Evolutionary conservation across 495 filamentous ascomycete species (phyloP), one percentile per base, ranked within the genome.

Genomic region (Aspergillus coremiiformis): DNA sequence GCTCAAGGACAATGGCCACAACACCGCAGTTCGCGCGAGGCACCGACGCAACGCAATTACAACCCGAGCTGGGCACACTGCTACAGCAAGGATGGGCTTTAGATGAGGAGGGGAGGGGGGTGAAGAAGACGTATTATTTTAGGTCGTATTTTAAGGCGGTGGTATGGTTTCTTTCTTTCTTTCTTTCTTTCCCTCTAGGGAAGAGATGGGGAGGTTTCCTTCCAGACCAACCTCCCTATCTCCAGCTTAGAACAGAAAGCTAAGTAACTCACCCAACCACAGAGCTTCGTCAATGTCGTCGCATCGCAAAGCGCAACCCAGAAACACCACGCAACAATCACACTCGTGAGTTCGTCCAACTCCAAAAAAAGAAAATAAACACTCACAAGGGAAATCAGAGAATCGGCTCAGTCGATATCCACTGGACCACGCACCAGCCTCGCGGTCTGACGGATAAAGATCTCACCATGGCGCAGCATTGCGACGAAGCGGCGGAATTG

Each of bases 401-500:
- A 51, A 61, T 72, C 54, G 72, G 72, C 8, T 74, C 71, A 4
- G 70, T 77, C 29, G 64, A 71, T 52, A 65, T 77, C 49, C 70
- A 75, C 63, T 90, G 85, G 87, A 90, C 85, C 10, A 90, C 87
- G 15, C 86, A 91, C 66, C 72, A 72, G 39, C 85, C 84, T 8
- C 71, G 74, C 19, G 86, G 87, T n/a, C 72, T 91, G n/a, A 84
- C 83, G 0, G 53, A 68, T 21, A 84, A 84, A 55, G 87, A 91
- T 59, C 64, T 84, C 32, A 62, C 74, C 14, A 75, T 90, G 67
- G 87, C 87, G 0, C 65, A 63, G 35, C 75, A 79, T 52, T 90
- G 87, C 65, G 85, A 90, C 62, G 60, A 75, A 49, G 72, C 81
- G 23, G 72, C 72, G 41, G 66, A 55, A 22, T 39, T 67, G 48